A percentile compares a stretch with the other conserved stretches of the same genome.
Conservation (phyloP, 148 eudicot genomes). For the Rheum nobile region DNA sequence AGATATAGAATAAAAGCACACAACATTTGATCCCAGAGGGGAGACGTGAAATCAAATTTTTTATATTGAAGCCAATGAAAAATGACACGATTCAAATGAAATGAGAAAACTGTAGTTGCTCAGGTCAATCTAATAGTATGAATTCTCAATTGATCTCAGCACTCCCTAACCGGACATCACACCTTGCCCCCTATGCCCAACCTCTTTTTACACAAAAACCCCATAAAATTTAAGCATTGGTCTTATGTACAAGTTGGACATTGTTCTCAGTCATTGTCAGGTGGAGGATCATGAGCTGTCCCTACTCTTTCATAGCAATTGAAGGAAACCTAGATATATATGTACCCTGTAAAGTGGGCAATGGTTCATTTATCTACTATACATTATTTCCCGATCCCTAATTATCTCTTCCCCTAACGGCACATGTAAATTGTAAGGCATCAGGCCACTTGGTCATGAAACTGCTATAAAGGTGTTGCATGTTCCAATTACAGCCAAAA, state of each 20-base stretch:
- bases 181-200: not conserved
- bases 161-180: not conserved
- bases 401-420: not conserved
- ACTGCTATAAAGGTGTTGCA: not conserved
- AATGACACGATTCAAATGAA: not conserved
- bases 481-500: not conserved
- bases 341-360: not conserved
- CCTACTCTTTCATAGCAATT: not conserved
- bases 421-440: not conserved
- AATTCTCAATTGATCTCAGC: not conserved
- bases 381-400: not conserved
- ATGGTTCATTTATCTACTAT: not conserved
- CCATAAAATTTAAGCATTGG: not conserved
- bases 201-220: not conserved
- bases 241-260: not conserved
- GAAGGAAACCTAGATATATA: not conserved
- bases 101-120: not conserved
- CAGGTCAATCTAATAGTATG: not conserved
- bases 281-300: too few relatives aligned
- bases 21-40: not conserved
- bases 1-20: constrained; percentile 9
- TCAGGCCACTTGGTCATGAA: not conserved
- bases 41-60: not conserved
- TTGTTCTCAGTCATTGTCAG: not conserved
- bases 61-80: not conserved